These are phyloP conservation scores for Solanum etuberosum DNA, from an alignment of 257 asterid genomes.

Conservation along the genomic window DNA sequence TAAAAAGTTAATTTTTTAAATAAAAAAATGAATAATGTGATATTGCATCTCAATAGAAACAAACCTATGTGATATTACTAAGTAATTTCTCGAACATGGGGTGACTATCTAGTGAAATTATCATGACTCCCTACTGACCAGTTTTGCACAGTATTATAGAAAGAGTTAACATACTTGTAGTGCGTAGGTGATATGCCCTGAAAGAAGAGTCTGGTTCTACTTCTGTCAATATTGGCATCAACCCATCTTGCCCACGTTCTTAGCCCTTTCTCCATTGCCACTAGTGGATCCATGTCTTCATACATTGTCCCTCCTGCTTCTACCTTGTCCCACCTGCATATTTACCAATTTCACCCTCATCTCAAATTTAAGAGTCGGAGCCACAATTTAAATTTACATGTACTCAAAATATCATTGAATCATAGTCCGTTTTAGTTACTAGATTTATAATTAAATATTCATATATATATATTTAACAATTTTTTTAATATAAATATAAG, in stretches of 20 bases:
- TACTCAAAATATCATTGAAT: neutral
- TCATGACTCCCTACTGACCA: too few relatives aligned
- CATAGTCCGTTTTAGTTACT: neutral
- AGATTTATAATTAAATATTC: neutral
- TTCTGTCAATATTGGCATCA: constrained; percentile 52
- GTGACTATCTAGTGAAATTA: too few relatives aligned
- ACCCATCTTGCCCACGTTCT: constrained; percentile 93
- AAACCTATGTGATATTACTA: too few relatives aligned
- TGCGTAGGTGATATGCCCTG: constrained; percentile 94
- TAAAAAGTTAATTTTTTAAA: too few relatives aligned
- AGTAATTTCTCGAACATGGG: too few relatives aligned
- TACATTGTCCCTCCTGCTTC: constrained; percentile 56
- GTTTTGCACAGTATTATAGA: neutral
- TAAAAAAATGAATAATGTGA: too few relatives aligned
- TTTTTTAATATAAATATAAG: neutral
- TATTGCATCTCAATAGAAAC: too few relatives aligned
- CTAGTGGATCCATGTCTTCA: constrained; percentile 67
- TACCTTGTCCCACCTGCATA: constrained; percentile 87
- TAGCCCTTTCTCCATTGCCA: constrained; percentile 63
- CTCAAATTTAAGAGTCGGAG: neutral
- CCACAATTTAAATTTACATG: neutral
- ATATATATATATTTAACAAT: neutral
- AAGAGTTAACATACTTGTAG: constrained; percentile 43
- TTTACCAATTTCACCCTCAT: neutral
- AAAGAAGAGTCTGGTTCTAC: constrained; percentile 54